phyloP scores from a whole-genome alignment of 768 basidiomycete genomes.

The Trametes punicea region DNA sequence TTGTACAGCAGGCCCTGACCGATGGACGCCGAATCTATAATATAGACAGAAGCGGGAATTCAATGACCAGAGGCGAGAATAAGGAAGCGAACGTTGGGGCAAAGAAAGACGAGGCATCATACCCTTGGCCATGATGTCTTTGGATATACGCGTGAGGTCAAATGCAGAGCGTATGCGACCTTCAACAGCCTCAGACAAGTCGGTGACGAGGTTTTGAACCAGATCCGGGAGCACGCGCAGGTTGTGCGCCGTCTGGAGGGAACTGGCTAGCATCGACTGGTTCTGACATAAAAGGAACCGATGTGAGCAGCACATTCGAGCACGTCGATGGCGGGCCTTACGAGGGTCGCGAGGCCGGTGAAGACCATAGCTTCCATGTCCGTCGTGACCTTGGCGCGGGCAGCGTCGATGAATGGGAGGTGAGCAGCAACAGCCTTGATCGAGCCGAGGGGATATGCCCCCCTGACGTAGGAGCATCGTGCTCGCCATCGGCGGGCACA shows the following conservation, averaged over 20 bases:
- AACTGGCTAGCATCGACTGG: constrained; percentile 86
- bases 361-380: constrained; percentile 94
- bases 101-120: neutral
- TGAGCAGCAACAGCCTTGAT: constrained; percentile 70
- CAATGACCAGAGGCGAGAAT: too few species aligned
- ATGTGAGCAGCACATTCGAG: too few species aligned
- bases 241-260: constrained; percentile 95
- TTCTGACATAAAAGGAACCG: constrained; percentile 56
- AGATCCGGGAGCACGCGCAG: constrained; percentile 80
- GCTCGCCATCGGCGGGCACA: neutral
- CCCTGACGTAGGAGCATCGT: neutral
- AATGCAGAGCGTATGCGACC: constrained; percentile 78
- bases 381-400: constrained; percentile 63
- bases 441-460: constrained; percentile 54
- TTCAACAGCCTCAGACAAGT: constrained; percentile 82
- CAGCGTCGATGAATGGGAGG: constrained; percentile 66
- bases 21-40: constrained; percentile 24
- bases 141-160: constrained; percentile 82
- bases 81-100: too few species aligned
- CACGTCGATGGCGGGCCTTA: too few species aligned
- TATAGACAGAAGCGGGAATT: too few species aligned
- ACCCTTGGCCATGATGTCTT: constrained; percentile 84
- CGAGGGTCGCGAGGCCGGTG: constrained; percentile 71
- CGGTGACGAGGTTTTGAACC: constrained; percentile 71
- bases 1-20: constrained; percentile 57